Evolutionary conservation across 192 early-diverging fungal genomes (phyloP).

Genomic region (Coemansia sp.): DNA sequence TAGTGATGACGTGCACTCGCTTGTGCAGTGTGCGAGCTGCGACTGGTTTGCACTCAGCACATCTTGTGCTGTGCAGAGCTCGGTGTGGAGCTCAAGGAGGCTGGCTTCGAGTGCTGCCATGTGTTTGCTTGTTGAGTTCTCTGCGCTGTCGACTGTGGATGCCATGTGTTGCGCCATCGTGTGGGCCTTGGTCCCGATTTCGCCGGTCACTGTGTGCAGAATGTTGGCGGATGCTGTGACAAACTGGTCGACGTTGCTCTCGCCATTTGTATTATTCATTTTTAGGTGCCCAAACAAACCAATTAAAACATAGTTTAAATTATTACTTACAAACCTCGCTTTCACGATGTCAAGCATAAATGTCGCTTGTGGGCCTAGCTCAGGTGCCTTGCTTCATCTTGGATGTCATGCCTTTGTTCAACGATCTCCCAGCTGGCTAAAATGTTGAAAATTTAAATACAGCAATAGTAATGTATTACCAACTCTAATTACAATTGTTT

Average conservation of each 20-base stretch:
- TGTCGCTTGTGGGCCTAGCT: too few relatives aligned
- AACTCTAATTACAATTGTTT: too few relatives aligned
- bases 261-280: not conserved
- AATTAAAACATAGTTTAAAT: not conserved
- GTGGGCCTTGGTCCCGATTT: not conserved
- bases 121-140: not conserved
- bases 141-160: not conserved
- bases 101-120: not conserved
- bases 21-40: not conserved
- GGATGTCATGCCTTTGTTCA: too few relatives aligned
- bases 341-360: too few relatives aligned
- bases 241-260: not conserved
- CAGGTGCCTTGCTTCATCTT: too few relatives aligned
- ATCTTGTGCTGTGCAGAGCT: not conserved
- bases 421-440: too few relatives aligned
- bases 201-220: not conserved
- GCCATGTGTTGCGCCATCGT: not conserved
- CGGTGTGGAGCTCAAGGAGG: not conserved
- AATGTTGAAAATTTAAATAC: too few relatives aligned
- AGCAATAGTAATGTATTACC: too few relatives aligned
- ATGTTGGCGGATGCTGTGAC: not conserved
- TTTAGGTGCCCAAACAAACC: not conserved
- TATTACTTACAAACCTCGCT: too few relatives aligned
- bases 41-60: not conserved
- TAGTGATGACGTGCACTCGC: not conserved